phyloP scores from a whole-genome alignment of 352 stramenopile genomes.

The Phytophthora fragariae region DNA sequence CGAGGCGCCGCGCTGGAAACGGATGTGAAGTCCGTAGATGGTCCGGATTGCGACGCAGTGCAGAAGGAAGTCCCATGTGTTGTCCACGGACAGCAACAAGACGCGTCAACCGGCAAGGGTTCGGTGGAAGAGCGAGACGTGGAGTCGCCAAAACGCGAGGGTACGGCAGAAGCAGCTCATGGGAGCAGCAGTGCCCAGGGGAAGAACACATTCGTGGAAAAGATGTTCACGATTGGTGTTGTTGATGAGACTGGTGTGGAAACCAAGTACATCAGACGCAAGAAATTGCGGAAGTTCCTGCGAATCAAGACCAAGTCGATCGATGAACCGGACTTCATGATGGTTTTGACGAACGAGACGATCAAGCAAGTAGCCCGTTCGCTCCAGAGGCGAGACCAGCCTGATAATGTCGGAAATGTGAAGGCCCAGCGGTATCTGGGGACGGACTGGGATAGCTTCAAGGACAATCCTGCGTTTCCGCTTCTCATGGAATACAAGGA shows the following conservation, averaged over 20 bases:
- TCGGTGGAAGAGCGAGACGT: no score
- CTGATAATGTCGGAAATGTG: background rate
- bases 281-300: conserved; percentile 19
- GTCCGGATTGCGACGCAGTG: no score
- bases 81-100: no score
- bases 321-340: background rate
- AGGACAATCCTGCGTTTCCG: background rate
- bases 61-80: no score
- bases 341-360: background rate
- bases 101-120: no score
- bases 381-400: no score
- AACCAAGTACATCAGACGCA: conserved; percentile 11
- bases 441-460: background rate
- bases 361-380: background rate
- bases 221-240: background rate
- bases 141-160: no score
- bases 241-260: conserved; percentile 4
- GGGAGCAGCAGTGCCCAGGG: no score
- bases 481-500: conserved; percentile 5
- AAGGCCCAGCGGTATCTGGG: background rate
- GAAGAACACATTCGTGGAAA: no score
- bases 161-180: no score
- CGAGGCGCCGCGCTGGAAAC: conserved; percentile 1
- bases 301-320: conserved; percentile 15
- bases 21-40: no score